Evolutionary conservation across 2,329 filamentous ascomycete genomes (phyloP), one percentile per base, ranked within the genome.

Genomic region (Hypomyces perniciosus): DNA sequence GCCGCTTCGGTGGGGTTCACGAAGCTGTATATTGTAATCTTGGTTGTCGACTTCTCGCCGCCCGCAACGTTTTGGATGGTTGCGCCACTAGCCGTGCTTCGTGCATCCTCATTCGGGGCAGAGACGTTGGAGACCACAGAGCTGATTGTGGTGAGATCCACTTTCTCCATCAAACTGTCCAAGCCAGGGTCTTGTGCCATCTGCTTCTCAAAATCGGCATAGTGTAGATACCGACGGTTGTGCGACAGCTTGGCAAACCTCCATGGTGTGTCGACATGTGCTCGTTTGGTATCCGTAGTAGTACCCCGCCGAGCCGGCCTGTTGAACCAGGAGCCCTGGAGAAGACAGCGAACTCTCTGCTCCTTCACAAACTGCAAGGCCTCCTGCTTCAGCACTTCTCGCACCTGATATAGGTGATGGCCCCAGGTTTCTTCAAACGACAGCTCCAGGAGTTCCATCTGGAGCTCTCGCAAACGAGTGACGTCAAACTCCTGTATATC

Each of bases 341-440:
- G 78, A 37, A 99, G 74, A 64, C 91, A 96, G 48, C 93, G 81
- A 54, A 97, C 88, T 35, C 93, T 84, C 68, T 99, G 93, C 71
- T 99, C 93, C 69, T 96, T 96, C 69, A 97, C 88, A 63, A 99
- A 99, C 62, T 96, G 89, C 48, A 96, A 72, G 8, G 92, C 90
- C 68, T 99, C 93, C 61, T 92, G 84, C 59, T 89, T 87, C 41
- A 97, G 77, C 66, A 95, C 90, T 49, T 96, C 90, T 33, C 90
- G 86, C n/a, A 96, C 88, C 69, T 93, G 89, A 56, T 81, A 81
- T 29, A 99, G 76, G 68, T 97, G 90, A 55, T 88, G 82, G 9
- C 91, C 91, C 93, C 93, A 99, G 44, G 88, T 88, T 65, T 95
- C 89, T 66, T 97, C 92, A 63, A 97, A 97, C 0, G 90, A 88